Conservation (phyloP, 371 early-diverging fungal species). For the Mortierella sp. region DNA sequence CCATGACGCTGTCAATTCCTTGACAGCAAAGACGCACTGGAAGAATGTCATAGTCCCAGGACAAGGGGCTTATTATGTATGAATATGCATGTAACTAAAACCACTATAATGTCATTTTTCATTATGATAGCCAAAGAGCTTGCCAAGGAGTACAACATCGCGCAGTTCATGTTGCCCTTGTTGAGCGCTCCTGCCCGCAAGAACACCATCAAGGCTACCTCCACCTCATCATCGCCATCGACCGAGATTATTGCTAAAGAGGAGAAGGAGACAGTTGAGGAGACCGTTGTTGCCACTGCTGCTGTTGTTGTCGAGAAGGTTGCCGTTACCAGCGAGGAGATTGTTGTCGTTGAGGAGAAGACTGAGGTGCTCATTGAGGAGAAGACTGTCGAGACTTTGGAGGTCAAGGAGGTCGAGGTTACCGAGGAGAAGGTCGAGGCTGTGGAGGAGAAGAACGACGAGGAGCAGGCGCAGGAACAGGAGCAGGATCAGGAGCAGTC, state of each 20-base stretch:
- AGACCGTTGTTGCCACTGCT: slow-evolving; percentile 2
- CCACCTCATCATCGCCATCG: slow-evolving; percentile 10
- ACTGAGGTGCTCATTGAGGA: slow-evolving; percentile 5
- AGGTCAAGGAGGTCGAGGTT: slow-evolving; percentile 6
- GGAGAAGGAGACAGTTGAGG: background rate
- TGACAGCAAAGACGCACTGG: background rate
- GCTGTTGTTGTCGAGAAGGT: background rate
- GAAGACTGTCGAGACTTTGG: slow-evolving; percentile 2
- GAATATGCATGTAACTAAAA: background rate
- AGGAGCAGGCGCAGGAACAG: slow-evolving; percentile 5
- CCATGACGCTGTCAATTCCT: background rate
- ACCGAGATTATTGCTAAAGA: background rate
- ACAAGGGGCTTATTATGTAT: background rate
- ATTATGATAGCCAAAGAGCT: slow-evolving; percentile 29
- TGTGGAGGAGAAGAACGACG: slow-evolving; percentile 4
- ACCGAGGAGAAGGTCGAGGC: background rate
- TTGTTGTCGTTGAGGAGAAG: slow-evolving; percentile 6
- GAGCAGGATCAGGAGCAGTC: slow-evolving; percentile 4
- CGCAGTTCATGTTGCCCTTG: slow-evolving; percentile 36
- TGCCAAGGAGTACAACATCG: slow-evolving; percentile 38
- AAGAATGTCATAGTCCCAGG: background rate
- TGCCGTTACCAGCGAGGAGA: slow-evolving; percentile 8
- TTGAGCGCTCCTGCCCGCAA: slow-evolving; percentile 31
- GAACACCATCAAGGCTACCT: slow-evolving; percentile 16
- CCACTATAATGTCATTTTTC: background rate